Conservation (phyloP, 495 filamentous ascomycete species). For the Peziza echinospora region DNA sequence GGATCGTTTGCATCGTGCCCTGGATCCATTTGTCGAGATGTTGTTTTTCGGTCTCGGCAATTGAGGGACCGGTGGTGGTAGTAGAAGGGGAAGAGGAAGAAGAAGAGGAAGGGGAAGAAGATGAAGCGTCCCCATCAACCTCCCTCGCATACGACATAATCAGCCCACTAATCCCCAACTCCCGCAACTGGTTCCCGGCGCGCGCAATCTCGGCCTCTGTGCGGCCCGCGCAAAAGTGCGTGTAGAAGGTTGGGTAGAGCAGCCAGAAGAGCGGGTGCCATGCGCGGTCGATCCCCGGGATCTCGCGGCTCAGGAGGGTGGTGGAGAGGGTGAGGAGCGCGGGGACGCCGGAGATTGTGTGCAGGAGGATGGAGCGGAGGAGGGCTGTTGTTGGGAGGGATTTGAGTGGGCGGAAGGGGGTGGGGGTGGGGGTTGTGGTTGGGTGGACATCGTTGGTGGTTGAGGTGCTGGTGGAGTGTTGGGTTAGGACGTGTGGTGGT, state of each 20-base stretch:
- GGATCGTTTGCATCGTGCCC: constrained; percentile 32
- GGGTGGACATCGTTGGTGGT: too few relatives aligned
- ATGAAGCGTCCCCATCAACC: constrained; percentile 24
- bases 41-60: constrained; percentile 3
- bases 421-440: too few relatives aligned
- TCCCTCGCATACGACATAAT: constrained; percentile 61
- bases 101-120: too few relatives aligned
- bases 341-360: constrained; percentile 57
- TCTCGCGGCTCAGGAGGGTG: constrained; percentile 10
- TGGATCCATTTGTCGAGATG: constrained; percentile 13
- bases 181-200: constrained; percentile 37
- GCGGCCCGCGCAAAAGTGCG: constrained; percentile 59
- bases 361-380: constrained; percentile 57
- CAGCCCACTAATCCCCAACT: constrained; percentile 50
- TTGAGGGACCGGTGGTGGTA: background rate
- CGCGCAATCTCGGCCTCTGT: constrained; percentile 35
- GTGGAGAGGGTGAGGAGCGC: constrained; percentile 30
- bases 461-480: too few relatives aligned
- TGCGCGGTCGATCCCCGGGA: constrained; percentile 8
- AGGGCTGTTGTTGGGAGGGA: constrained; percentile 51
- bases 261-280: constrained; percentile 21
- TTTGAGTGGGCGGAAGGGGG: constrained; percentile 32
- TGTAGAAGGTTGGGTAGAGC: constrained; percentile 47
- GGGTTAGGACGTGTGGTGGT: too few relatives aligned
- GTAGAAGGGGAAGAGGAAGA: too few relatives aligned